phyloP scores from a whole-genome alignment of 345 rosid genomes.

The Eucalyptus melliodora region DNA sequence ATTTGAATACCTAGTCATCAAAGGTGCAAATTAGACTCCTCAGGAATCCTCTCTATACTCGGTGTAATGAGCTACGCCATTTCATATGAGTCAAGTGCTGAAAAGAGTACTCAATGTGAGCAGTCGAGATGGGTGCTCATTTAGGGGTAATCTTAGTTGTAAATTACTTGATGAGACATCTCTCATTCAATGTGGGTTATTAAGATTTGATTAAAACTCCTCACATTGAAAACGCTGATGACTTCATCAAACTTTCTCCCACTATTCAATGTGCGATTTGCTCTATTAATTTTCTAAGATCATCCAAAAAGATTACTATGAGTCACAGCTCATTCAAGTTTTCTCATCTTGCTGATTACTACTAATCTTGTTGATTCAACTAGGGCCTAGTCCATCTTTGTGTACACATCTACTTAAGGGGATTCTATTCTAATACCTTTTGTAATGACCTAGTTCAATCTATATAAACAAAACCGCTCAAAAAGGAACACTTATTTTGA shows the following conservation, averaged over 20 bases:
- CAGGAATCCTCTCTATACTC: not conserved
- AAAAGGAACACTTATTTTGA: not conserved
- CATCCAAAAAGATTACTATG: fast-evolving
- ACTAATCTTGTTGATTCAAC: not conserved
- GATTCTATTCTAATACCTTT: not conserved
- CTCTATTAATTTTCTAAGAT: not conserved
- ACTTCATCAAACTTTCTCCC: not conserved
- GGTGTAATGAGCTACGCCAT: not conserved
- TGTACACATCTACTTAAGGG: not conserved
- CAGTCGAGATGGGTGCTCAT: not conserved
- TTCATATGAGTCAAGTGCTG: not conserved
- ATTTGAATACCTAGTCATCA: not conserved
- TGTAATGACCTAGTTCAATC: not conserved
- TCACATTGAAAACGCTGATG: not conserved
- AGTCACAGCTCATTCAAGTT: not conserved
- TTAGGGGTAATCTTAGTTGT: not conserved
- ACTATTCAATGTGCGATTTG: not conserved
- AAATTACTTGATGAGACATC: not conserved
- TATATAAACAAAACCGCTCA: not conserved
- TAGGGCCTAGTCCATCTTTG: not conserved
- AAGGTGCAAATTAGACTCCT: not conserved
- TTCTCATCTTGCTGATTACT: not conserved
- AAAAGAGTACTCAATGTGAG: not conserved
- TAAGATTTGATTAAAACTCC: not conserved
- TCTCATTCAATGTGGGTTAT: not conserved